phyloP scores from a whole-genome alignment of 305 asterid species.

The Fraxinus ornus region DNA sequence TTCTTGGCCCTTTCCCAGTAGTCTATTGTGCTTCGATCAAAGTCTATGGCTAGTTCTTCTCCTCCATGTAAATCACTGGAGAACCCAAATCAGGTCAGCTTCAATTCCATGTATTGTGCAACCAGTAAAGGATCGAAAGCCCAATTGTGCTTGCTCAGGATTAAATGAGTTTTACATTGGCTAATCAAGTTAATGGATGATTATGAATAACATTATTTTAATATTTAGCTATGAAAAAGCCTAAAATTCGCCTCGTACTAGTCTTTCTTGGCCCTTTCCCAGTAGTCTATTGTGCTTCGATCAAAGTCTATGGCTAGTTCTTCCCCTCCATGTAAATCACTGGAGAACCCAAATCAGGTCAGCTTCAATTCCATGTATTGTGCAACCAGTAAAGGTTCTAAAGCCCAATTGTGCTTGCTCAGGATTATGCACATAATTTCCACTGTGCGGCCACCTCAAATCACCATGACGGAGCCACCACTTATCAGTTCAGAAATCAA shows the following conservation, averaged over 20 bases:
- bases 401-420: constrained; percentile 43
- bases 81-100: background rate
- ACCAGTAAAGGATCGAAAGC: constrained; percentile 43
- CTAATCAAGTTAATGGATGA: no score
- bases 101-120: background rate
- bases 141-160: constrained; percentile 42
- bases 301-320: constrained; percentile 27
- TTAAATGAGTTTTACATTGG: no score
- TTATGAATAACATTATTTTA: no score
- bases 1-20: background rate
- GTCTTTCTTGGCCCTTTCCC: background rate
- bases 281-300: background rate
- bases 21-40: background rate
- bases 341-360: background rate
- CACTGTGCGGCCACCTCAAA: constrained; percentile 40
- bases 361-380: background rate
- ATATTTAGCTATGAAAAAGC: background rate
- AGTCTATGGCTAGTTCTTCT: constrained; percentile 25
- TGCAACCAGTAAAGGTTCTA: constrained; percentile 35
- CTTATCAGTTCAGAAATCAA: background rate
- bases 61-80: background rate
- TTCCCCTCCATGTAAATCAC: background rate
- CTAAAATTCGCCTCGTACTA: background rate
- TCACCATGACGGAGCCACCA: constrained; percentile 19
- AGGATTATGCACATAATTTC: constrained; percentile 45